These are phyloP conservation scores for Eurotiales sp. DNA, from an alignment of 2,329 filamentous ascomycete genomes.

Conservation along the genomic window DNA sequence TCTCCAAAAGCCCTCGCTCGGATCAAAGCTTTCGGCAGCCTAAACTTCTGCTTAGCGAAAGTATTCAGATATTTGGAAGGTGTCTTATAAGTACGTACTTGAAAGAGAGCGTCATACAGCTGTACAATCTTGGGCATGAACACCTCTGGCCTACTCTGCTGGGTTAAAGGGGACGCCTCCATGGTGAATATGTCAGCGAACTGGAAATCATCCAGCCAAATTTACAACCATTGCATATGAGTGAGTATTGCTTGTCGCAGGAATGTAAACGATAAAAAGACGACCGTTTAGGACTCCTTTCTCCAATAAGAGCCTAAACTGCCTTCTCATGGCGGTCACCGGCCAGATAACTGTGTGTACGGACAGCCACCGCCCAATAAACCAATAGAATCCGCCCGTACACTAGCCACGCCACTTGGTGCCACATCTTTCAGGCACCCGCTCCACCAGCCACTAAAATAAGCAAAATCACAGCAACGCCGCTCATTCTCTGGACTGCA, in stretches of 20 bases:
- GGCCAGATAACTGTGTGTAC: constrained; percentile 9
- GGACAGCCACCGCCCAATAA: too few species aligned
- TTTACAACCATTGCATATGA: constrained; percentile 6
- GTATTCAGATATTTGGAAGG: too few species aligned
- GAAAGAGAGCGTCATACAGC: constrained; percentile 81
- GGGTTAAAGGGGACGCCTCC: constrained; percentile 89
- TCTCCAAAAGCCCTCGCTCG: constrained; percentile 87
- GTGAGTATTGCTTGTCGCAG: background rate
- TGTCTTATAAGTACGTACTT: constrained; percentile 33
- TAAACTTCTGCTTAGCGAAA: background rate
- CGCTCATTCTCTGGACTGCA: too few species aligned
- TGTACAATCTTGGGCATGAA: constrained; percentile 93
- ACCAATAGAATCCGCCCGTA: too few species aligned
- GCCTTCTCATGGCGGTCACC: background rate
- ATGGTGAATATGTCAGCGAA: constrained; percentile 44
- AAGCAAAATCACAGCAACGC: too few species aligned
- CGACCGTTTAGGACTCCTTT: background rate
- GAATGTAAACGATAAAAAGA: background rate
- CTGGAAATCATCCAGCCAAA: background rate
- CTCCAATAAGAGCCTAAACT: background rate
- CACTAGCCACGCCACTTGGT: constrained; percentile 1
- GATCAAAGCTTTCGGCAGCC: constrained; percentile 49
- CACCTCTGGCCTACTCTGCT: constrained; percentile 81
- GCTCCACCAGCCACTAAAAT: too few species aligned
- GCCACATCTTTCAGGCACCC: background rate